Conservation (phyloP, 1,284 basidiomycete species). For the Ceratobasidium sp. region DNA sequence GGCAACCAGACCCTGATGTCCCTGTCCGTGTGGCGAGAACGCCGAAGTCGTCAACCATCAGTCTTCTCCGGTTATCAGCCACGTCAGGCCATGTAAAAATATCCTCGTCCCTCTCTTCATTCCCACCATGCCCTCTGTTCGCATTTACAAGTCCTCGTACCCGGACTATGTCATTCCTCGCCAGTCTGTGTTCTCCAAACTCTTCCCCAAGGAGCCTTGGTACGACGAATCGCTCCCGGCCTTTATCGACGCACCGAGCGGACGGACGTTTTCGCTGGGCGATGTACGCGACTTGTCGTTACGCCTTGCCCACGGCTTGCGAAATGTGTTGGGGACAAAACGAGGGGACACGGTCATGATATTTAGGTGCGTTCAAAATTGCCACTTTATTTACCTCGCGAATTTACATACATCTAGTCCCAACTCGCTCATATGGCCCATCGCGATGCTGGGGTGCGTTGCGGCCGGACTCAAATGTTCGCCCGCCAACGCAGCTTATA, state of each 20-base stretch:
- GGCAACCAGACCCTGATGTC: not conserved
- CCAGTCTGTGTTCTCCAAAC: slow-evolving; percentile 67
- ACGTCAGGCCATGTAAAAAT: slow-evolving; percentile 12
- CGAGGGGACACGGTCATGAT: slow-evolving; percentile 61
- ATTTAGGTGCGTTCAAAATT: slow-evolving; percentile 58
- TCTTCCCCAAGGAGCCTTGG: slow-evolving; percentile 57
- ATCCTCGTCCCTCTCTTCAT: not conserved
- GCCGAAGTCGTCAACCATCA: not conserved
- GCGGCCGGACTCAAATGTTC: slow-evolving; percentile 68
- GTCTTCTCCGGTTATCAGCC: slow-evolving; percentile 1
- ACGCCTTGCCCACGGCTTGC: slow-evolving; percentile 69
- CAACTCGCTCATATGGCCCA: slow-evolving; percentile 75
- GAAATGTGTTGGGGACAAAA: slow-evolving; percentile 53
- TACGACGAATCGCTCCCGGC: slow-evolving; percentile 64
- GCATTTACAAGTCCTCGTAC: slow-evolving; percentile 55
- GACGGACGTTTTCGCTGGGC: slow-evolving; percentile 68
- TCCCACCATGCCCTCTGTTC: slow-evolving; percentile 37
- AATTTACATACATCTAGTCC: slow-evolving; percentile 52
- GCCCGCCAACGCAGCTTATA: slow-evolving; percentile 64
- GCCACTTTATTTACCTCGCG: not conserved
- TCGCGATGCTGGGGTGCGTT: slow-evolving; percentile 68
- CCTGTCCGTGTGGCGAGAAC: slow-evolving; percentile 20
- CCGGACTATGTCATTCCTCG: slow-evolving; percentile 54
- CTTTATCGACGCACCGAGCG: slow-evolving; percentile 76
- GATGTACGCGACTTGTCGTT: slow-evolving; percentile 69